These are phyloP conservation scores for Gaertneriomyces semiglobifer DNA, from an alignment of 192 early-diverging fungal genomes.

Conservation along the genomic window DNA sequence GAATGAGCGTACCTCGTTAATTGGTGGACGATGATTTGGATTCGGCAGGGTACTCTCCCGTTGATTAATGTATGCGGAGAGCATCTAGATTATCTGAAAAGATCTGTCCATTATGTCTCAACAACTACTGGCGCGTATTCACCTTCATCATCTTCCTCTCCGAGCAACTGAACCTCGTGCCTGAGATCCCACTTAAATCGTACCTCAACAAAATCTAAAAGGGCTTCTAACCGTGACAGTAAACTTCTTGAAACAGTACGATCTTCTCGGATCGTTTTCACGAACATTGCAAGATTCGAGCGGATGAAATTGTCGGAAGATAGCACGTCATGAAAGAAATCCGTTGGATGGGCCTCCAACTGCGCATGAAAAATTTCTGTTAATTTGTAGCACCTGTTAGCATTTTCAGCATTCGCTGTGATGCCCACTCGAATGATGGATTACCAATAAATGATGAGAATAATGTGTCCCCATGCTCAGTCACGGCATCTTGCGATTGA, in stretches of 20 bases:
- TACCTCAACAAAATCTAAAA: slow-evolving; percentile 52
- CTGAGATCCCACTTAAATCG: slow-evolving; percentile 67
- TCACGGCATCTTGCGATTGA: slow-evolving; percentile 58
- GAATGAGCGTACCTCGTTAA: too few relatives aligned
- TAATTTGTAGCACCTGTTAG: too few relatives aligned
- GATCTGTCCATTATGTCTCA: slow-evolving; percentile 13
- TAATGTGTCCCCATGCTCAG: slow-evolving; percentile 34
- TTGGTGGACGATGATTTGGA: too few relatives aligned
- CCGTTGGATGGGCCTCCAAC: slow-evolving; percentile 64
- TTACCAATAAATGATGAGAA: slow-evolving; percentile 59
- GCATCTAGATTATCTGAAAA: background rate
- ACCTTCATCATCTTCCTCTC: slow-evolving; percentile 45
- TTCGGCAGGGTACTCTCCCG: background rate
- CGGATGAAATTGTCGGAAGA: slow-evolving; percentile 64
- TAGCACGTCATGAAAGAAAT: slow-evolving; percentile 69
- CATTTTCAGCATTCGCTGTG: slow-evolving; percentile 5
- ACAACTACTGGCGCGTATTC: slow-evolving; percentile 43
- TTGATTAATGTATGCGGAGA: background rate
- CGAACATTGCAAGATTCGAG: slow-evolving; percentile 40
- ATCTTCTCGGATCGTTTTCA: slow-evolving; percentile 36
- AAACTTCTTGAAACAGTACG: slow-evolving; percentile 21
- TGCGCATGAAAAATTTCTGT: slow-evolving; percentile 55
- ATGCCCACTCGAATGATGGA: slow-evolving; percentile 19
- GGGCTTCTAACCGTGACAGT: slow-evolving; percentile 36
- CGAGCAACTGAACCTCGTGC: slow-evolving; percentile 42